phyloP scores from a whole-genome alignment of 163 green algal species.

The Coccomyxa subellipsoidea region DNA sequence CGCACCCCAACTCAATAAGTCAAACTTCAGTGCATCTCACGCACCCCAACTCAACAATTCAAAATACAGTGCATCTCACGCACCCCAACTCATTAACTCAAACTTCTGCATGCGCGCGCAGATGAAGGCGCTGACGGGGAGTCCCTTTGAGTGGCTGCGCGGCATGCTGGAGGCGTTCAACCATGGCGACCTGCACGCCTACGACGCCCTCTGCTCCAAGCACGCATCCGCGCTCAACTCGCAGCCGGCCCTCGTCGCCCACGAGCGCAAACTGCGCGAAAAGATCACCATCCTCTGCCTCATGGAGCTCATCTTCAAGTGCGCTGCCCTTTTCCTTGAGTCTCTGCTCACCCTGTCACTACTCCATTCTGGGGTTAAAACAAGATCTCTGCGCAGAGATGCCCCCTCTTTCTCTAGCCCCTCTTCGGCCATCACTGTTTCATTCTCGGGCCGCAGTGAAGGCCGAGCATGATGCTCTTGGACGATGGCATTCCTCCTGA shows the following conservation, averaged over 20 bases:
- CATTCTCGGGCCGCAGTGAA: too few relatives aligned
- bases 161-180: conserved; percentile 87
- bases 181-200: conserved; percentile 82
- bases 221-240: conserved; percentile 80
- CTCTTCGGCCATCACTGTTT: too few relatives aligned
- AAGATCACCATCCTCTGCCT: conserved; percentile 95
- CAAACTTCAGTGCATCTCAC: too few relatives aligned
- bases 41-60: too few relatives aligned
- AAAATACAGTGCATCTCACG: too few relatives aligned
- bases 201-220: conserved; percentile 84
- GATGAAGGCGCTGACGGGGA: conserved; percentile 31
- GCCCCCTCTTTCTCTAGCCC: too few relatives aligned
- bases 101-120: background rate
- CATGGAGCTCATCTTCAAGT: conserved; percentile 68
- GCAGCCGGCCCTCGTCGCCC: conserved; percentile 87
- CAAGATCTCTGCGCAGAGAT: too few relatives aligned
- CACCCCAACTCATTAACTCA: too few relatives aligned
- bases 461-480: too few relatives aligned
- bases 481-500: too few relatives aligned
- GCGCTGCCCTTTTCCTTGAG: background rate
- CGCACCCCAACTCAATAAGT: too few relatives aligned
- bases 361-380: too few relatives aligned
- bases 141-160: conserved; percentile 73
- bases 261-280: conserved; percentile 84
- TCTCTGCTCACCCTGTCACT: background rate